Percentiles rank a stretch among this genome's conserved stretches.
Evolutionary conservation across 164 flowering plant species (phyloP).

Genomic region (Nymphaea colorata): DNA sequence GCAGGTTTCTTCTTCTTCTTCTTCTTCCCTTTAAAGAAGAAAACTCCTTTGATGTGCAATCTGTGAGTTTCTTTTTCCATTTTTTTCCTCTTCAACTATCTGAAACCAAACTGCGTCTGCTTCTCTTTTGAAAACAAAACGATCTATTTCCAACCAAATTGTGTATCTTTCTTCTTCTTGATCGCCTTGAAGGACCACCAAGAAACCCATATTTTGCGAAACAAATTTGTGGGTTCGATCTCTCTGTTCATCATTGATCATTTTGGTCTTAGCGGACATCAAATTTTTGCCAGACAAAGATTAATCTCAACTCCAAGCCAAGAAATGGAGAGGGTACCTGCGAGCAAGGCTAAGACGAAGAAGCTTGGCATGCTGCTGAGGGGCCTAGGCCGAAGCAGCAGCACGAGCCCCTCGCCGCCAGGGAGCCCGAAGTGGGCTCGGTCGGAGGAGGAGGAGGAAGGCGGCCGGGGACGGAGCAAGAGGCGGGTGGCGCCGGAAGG

Average conservation of each 20-base stretch:
- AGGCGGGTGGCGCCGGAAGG: conserved; percentile 30
- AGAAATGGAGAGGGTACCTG: conserved; percentile 2
- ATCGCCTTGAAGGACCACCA: not conserved
- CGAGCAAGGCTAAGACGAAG: too few species aligned
- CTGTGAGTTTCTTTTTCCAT: too few species aligned
- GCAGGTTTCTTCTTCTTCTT: not conserved
- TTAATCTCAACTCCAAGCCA: not conserved
- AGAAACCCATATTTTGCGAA: too few species aligned
- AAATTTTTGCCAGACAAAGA: not conserved
- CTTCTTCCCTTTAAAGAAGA: not conserved
- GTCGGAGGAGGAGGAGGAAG: conserved; percentile 5
- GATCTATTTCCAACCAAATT: not conserved
- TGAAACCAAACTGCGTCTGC: too few species aligned
- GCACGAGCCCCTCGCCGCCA: not conserved
- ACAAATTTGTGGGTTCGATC: not conserved
- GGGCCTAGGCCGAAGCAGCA: conserved; percentile 27
- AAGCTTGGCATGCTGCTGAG: not conserved
- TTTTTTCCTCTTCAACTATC: too few species aligned
- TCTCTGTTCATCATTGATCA: not conserved
- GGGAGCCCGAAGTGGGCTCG: conserved; percentile 11
- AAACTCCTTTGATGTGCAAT: too few species aligned
- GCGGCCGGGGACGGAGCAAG: not conserved
- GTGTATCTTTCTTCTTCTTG: not conserved
- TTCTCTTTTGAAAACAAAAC: too few species aligned
- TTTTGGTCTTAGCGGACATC: too few species aligned